These are phyloP conservation scores for Puccinia sorghi DNA, from an alignment of 1,284 basidiomycete genomes.

Conservation along the genomic window DNA sequence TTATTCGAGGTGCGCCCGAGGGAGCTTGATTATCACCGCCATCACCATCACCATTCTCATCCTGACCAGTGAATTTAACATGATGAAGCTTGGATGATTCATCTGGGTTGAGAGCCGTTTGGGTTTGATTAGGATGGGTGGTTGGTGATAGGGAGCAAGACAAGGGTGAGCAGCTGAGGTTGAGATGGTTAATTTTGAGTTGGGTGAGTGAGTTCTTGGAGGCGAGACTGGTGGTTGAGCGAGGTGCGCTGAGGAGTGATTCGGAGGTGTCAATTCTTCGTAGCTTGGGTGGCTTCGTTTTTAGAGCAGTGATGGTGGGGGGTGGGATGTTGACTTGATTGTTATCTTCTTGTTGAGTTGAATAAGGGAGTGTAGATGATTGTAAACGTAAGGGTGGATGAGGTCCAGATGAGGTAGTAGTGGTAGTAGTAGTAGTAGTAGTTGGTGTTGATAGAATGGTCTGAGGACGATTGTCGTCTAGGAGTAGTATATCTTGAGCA, in stretches of 20 bases:
- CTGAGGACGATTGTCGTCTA: constrained; percentile 8
- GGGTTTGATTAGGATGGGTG: not conserved
- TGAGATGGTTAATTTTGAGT: constrained; percentile 14
- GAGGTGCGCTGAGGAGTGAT: constrained; percentile 20
- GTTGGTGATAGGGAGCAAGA: not conserved
- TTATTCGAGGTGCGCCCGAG: too few relatives aligned
- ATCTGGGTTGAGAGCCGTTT: not conserved
- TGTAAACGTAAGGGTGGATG: constrained; percentile 27
- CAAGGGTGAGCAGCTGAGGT: not conserved
- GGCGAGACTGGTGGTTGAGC: constrained; percentile 1
- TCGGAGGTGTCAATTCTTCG: constrained; percentile 45
- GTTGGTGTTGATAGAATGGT: not conserved
- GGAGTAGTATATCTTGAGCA: constrained; percentile 14
- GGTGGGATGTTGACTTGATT: too few relatives aligned
- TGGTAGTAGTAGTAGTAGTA: not conserved
- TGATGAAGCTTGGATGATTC: not conserved
- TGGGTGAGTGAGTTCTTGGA: constrained; percentile 6
- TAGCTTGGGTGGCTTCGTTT: constrained; percentile 36
- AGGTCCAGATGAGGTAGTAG: not conserved
- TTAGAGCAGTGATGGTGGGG: constrained; percentile 3
- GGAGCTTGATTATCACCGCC: too few relatives aligned
- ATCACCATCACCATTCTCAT: too few relatives aligned
- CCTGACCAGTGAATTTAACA: not conserved
- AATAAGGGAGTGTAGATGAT: not conserved
- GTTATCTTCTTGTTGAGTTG: too few relatives aligned